A percentile compares a stretch with the other conserved stretches of the same genome.
These are phyloP conservation scores for Chamaenerion angustifolium DNA, from an alignment of 345 rosid species.

Conservation along the genomic window DNA sequence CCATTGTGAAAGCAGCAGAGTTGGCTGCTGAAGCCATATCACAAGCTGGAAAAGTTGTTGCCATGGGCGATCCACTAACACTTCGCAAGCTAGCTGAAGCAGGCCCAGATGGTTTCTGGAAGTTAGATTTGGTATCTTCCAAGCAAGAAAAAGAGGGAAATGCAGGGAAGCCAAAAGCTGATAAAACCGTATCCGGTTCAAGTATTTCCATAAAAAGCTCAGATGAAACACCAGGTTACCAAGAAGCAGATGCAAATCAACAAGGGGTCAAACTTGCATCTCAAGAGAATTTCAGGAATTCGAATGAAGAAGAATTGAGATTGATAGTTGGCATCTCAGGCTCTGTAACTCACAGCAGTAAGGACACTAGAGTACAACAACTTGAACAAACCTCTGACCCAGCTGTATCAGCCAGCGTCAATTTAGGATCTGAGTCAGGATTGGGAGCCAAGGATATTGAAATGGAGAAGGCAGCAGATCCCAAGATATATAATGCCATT, in stretches of 20 bases:
- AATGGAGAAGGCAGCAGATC: slow-evolving; percentile 18
- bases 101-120: slow-evolving; percentile 72
- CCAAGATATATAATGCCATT: slow-evolving; percentile 24
- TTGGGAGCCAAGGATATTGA: slow-evolving; percentile 21
- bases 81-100: slow-evolving; percentile 49
- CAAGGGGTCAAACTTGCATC: slow-evolving; percentile 20
- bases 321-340: slow-evolving; percentile 25
- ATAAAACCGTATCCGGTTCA: slow-evolving; percentile 10
- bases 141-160: slow-evolving; percentile 18
- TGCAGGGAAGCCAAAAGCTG: slow-evolving; percentile 11
- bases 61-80: slow-evolving; percentile 62
- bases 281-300: slow-evolving; percentile 23
- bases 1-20: slow-evolving; percentile 88
- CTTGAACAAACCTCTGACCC: slow-evolving; percentile 24
- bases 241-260: slow-evolving; percentile 23
- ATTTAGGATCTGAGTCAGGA: slow-evolving; percentile 32
- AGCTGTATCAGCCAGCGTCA: slow-evolving; percentile 22
- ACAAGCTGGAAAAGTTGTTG: slow-evolving; percentile 86
- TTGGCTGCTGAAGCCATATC: slow-evolving; percentile 92
- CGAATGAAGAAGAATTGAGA: slow-evolving; percentile 27
- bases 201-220: slow-evolving; percentile 12
- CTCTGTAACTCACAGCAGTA: slow-evolving; percentile 22
- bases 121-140: slow-evolving; percentile 30
- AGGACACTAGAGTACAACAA: slow-evolving; percentile 26
- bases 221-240: slow-evolving; percentile 18